Evolutionary conservation across 129 eudicot species (phyloP).

Genomic region (Calendula officinalis): DNA sequence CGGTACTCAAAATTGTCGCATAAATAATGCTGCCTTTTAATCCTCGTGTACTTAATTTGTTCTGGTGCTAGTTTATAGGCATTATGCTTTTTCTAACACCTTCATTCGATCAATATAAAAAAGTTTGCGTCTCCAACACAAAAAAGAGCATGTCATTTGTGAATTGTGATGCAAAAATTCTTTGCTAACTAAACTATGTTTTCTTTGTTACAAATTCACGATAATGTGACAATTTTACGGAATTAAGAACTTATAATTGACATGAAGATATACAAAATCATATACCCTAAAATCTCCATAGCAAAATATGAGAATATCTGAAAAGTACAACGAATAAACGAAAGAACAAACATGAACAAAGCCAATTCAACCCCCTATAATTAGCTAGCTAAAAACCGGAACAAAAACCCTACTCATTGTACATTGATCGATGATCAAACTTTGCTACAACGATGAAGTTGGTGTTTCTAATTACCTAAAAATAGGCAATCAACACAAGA

Average conservation of each 20-base stretch:
- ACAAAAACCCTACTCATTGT: conserved; percentile 29
- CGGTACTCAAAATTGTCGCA: not conserved
- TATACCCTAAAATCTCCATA: conserved; percentile 33
- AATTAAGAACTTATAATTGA: not conserved
- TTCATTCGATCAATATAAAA: too few species aligned
- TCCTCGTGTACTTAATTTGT: too few species aligned
- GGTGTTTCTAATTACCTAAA: conserved; percentile 18
- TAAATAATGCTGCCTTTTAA: not conserved
- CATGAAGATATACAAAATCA: conserved; percentile 31
- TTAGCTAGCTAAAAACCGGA: conserved; percentile 23
- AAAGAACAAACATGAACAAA: conserved; percentile 32
- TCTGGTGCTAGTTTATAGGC: too few species aligned
- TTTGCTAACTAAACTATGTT: not conserved
- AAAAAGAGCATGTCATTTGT: not conserved
- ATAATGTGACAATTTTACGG: not conserved
- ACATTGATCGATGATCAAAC: conserved; percentile 37
- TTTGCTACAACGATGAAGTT: conserved; percentile 28
- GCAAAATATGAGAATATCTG: conserved; percentile 27
- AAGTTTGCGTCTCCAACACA: not conserved
- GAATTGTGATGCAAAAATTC: not conserved
- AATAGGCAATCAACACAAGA: conserved; percentile 20
- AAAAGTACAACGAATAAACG: conserved; percentile 42
- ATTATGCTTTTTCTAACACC: too few species aligned
- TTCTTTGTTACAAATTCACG: not conserved
- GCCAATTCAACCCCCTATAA: conserved; percentile 21